Conservation (phyloP, 108 stramenopile species). For the Fistulifera solaris region DNA sequence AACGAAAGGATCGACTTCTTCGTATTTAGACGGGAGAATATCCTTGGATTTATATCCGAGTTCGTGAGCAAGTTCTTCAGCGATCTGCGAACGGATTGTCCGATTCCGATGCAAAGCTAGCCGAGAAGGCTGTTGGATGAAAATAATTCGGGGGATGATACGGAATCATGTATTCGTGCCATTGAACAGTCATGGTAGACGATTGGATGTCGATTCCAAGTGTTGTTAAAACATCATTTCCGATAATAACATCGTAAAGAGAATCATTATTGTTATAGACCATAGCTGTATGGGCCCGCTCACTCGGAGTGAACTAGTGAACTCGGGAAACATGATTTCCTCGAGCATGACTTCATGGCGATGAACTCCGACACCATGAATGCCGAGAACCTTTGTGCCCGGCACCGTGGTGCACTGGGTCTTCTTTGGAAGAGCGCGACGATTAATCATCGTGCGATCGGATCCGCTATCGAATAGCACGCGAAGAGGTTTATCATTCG, state of each 20-base stretch:
- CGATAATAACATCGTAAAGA: constrained; percentile 25
- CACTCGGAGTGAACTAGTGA: constrained; percentile 12
- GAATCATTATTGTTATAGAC: constrained; percentile 6
- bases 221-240: constrained; percentile 22
- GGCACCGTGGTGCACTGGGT: neutral
- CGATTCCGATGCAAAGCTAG: neutral
- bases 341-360: constrained; percentile 11
- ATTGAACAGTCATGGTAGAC: too few species aligned
- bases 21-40: constrained; percentile 32
- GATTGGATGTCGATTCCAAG: too few species aligned
- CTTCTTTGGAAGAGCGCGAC: constrained; percentile 4
- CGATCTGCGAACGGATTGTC: too few species aligned
- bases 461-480: constrained; percentile 13
- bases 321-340: constrained; percentile 19
- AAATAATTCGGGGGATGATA: too few species aligned
- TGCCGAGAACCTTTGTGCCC: too few species aligned
- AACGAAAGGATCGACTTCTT: constrained; percentile 4
- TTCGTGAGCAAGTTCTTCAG: constrained; percentile 3
- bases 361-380: too few species aligned
- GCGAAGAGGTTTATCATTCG: constrained; percentile 15
- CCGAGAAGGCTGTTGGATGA: too few species aligned
- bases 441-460: constrained; percentile 8
- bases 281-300: neutral
- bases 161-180: too few species aligned
- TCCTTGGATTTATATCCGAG: neutral